Evolutionary conservation across 148 eudicot genomes (phyloP), one percentile per base, ranked within the genome.

Genomic region (Amaranthus palmeri): DNA sequence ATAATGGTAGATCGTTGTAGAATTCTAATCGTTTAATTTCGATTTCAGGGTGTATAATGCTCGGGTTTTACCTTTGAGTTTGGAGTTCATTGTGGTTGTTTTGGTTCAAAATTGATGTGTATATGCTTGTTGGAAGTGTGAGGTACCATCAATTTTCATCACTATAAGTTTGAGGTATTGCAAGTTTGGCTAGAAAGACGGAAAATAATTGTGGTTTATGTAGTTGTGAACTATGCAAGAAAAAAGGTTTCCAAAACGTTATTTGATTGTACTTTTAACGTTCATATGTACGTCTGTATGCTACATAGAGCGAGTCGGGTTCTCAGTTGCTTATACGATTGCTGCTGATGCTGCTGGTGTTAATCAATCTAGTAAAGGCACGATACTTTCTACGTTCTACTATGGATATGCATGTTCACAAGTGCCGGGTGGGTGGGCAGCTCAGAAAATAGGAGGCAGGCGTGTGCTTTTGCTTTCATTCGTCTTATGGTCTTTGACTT

Each of bases 351-450:
- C 86, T 49, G 87, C 79, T 46, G 91, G 88, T 52, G 89, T 89
- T 18, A 84, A 76, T 61, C 95, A 93, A 67, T 83, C 93, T 18
- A 93, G 88, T 78, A 93, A 93, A 84, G 98, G 98, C 79, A 83
- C 82, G 13, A 90, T 93, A 74, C 93, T 93, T 64, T 93, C 98
- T 3, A 86, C 96, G 49, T 93, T 93, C 76, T 93, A 90, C 64
- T 93, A 88, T 76, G 98, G 98, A 5, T 93, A 93, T 63, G 96
- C 96, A 10, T 88, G 88, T 76, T 93, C 98, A 36, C 98, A 93
- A 71, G 88, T 93, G 43, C 96, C 98, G 7, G 98, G 96, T 74
- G 98, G 96, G 52, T 93, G 96, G 98, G 88, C 93, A 65, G 98
- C 98, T 68, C 98, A 93, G 78, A 90, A 85, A 78, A 86, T 93